These are phyloP conservation scores for Pythium myriotylum DNA, from an alignment of 352 stramenopile species.

Conservation along the genomic window DNA sequence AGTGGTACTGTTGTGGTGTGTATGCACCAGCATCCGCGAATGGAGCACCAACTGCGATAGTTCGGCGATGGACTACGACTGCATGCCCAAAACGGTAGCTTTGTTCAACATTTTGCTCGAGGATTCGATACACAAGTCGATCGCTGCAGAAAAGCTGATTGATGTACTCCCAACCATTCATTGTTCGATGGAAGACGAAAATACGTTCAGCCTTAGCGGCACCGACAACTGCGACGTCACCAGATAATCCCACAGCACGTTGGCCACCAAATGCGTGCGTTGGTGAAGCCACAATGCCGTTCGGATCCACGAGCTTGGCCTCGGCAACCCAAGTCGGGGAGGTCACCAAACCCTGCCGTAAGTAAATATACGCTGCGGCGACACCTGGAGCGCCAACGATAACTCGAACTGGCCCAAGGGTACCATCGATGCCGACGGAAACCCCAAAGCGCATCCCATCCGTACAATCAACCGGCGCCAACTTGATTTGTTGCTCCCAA, in stretches of 20 bases:
- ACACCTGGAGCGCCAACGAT: constrained; percentile 72
- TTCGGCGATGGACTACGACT: constrained; percentile 82
- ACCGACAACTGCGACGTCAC: constrained; percentile 90
- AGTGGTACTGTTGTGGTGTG: constrained; percentile 52
- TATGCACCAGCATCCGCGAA: constrained; percentile 80
- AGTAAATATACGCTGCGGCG: constrained; percentile 58
- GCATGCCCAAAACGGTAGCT: constrained; percentile 87
- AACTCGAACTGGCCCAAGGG: constrained; percentile 50
- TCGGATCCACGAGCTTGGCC: constrained; percentile 40
- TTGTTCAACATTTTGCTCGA: constrained; percentile 80
- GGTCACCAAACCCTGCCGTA: constrained; percentile 21
- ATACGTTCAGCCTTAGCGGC: constrained; percentile 69
- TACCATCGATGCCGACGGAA: constrained; percentile 74
- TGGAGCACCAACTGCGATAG: constrained; percentile 90
- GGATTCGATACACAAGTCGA: constrained; percentile 81
- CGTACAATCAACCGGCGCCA: constrained; percentile 49
- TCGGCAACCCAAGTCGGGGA: constrained; percentile 52
- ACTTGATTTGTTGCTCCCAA: constrained; percentile 66
- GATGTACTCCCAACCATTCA: constrained; percentile 51
- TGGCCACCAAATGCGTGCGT: constrained; percentile 70
- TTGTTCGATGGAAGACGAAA: constrained; percentile 71
- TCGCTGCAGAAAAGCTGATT: constrained; percentile 76
- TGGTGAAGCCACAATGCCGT: constrained; percentile 30
- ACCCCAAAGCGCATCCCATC: constrained; percentile 60
- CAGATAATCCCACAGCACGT: constrained; percentile 77